Evolutionary conservation across 768 basidiomycete species (phyloP), one percentile per base, ranked within the genome.

Genomic region (Collybiopsis luxurians): DNA sequence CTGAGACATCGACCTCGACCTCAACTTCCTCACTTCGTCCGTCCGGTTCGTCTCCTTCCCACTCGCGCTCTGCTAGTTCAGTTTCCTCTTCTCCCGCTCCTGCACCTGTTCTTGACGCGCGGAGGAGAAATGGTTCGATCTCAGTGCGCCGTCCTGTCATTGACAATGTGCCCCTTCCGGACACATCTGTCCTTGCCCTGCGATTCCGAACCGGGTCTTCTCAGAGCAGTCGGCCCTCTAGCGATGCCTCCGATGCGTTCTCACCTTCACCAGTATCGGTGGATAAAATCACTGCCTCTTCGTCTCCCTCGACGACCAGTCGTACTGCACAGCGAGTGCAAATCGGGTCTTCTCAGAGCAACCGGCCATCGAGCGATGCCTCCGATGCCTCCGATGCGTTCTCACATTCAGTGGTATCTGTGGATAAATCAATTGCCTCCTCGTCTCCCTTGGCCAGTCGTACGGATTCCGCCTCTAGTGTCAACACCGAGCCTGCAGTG

Each of bases 381-480:
- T 38, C 36, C 26, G 50, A 51, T 39, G 50, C 50, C n/a, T n/a
- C n/a, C n/a, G n/a, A n/a, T n/a, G n/a, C n/a, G 23, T 51, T 51
- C 13, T 26, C 50, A 2, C 50, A 31, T 40, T 51, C 24, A 4
- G 36, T 34, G 24, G 7, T 27, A 17, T 39, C 50, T 17, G 31
- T n/a, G n/a, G n/a, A n/a, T n/a, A n/a, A n/a, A n/a, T n/a, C 31
- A 34, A 6, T 34, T 13, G 6, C 5, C 13, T 34, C 31, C 13
- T 34, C 31, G 31, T 34, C 31, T 34, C 13, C 31, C 31, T 34
- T 13, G 31, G 31, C 6, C 31, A 34, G 13, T 13, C 31, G 31
- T 13, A 6, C 31, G 13, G 31, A 34, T 34, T 34, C 31, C 13
- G 5, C 13, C 13, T 34, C 31, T 6, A 34, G 31, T n/a, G n/a